Base-by-base conservation (phyloP, 331 rosid species). In the Dryas integrifolia region DNA sequence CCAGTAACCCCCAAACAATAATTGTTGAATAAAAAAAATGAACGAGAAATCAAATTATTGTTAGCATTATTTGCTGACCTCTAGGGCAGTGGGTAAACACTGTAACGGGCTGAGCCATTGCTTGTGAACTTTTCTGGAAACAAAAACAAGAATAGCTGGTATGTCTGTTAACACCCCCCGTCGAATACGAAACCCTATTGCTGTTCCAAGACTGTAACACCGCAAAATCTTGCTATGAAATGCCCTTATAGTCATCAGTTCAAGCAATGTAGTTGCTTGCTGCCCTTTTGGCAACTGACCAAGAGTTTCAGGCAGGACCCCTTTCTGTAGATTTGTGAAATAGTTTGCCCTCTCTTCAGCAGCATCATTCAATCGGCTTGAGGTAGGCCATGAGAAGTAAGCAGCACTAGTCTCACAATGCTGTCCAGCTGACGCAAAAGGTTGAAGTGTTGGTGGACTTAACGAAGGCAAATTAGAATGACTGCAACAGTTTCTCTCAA, bases 201-300 rank as follows among this genome's bases (percentile, higher is more conserved):
- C 98, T 4, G 98, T 95, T 52, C 97, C 98, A 44, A 95, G 97
- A 82, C 98, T 95, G 79, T 88, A 95, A 76, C 98, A 95, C 64
- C 98, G 96, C 83, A 95, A 81, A 68, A 95, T 95, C 92, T 95
- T 95, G 96, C 98, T 95, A 71, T 95, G 98, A 82, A 95, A 95
- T 58, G 98, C 98, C 81, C 98, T 85, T 72, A 95, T 92, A 43
- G 98, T 95, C 98, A 92, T 89, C 80, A 92, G 92, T 79, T 95
- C 98, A 58, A 95, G 97, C 85, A 95, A 90, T 43, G 98, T 86
- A 70, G 86, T 89, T 2, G 98, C 98, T 68, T 90, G 97, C 84
- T 95, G 98, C 41, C 98, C 98, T 77, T 95, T 89, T 7, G 97
- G 98, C 81, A 85, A 59, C 49, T 77, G 92, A 50, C 89, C 92